Evolutionary conservation across 805 yeast genomes (phyloP).

Genomic region (Candida tammaniensis): DNA sequence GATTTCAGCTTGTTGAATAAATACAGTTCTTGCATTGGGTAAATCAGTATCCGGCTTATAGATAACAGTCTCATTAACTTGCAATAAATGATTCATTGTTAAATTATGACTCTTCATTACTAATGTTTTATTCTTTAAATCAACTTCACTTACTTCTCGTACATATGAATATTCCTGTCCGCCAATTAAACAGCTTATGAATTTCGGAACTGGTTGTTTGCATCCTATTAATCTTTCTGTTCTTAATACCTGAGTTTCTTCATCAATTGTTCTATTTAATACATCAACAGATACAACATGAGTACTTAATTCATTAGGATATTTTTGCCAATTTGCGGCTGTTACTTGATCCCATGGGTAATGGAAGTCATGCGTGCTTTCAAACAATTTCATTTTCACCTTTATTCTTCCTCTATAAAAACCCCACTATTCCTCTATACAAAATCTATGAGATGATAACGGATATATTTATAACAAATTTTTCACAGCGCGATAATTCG

Average conservation of each 20-base stretch:
- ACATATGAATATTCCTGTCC: constrained; percentile 73
- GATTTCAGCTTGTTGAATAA: constrained; percentile 82
- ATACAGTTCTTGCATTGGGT: constrained; percentile 53
- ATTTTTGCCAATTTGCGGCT: constrained; percentile 94
- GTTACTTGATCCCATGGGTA: constrained; percentile 95
- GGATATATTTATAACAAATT: constrained; percentile 1
- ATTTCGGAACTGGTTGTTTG: constrained; percentile 78
- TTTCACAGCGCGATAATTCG: not conserved
- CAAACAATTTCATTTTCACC: constrained; percentile 70
- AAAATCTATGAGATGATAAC: no score
- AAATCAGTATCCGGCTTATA: constrained; percentile 66
- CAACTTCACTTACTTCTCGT: constrained; percentile 85
- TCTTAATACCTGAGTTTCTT: constrained; percentile 48
- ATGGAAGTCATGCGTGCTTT: constrained; percentile 62
- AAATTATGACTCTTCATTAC: constrained; percentile 83
- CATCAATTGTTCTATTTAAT: constrained; percentile 64
- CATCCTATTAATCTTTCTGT: constrained; percentile 90
- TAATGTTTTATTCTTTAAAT: constrained; percentile 58
- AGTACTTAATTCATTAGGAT: constrained; percentile 90
- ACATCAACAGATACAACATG: constrained; percentile 95
- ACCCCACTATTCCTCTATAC: no score
- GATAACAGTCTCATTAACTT: constrained; percentile 83
- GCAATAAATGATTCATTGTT: constrained; percentile 71
- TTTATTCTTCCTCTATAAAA: no score
- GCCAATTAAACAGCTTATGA: constrained; percentile 75